Evolutionary conservation across 202 grass and related monocot genomes (phyloP), one percentile per base, ranked within the genome.

Genomic region (Hordeum pubiflorum): DNA sequence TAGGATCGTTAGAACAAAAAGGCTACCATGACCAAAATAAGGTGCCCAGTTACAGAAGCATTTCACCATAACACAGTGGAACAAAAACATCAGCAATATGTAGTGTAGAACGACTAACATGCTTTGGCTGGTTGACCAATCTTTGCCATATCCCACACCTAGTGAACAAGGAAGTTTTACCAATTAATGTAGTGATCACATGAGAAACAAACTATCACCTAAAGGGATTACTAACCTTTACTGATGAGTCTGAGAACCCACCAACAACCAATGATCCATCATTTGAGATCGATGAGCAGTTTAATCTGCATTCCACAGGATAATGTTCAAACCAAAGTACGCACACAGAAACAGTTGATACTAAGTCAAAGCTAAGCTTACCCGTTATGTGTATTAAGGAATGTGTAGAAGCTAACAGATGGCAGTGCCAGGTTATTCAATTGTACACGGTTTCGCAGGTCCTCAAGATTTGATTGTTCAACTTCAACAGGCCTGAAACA

Each of bases 61-160:
- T 26, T 80, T 84, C 62, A 55, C 31, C 18, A 82, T 71, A 65
- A 31, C 24, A 69, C n/a, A 75, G 23, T 22, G 57, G n/a, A 83
- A 73, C 4, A 43, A 54, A 75, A 76, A 24, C 2, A 54, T 52
- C 20, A 48, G 38, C 14, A 74, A 52, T 27, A 75, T 88, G 57
- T 33, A 69, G 31, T 76, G 43, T 67, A 75, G 70, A 57, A 29
- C 18, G 26, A 82, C 92, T 89, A 68, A 98, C 95, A 91, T 64
- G 79, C 56, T 91, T 86, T 98, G 26, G 81, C 21, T 77, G 88
- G 46, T 76, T 93, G 92, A 72, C 92, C 90, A 82, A 94, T 91
- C 88, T 91, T 98, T 77, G 95, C 88, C 95, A 98, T 98, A 76
- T 98, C 95, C 95, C 92, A 98, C 37, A 98, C 82, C 95, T 98